Percentiles rank a stretch among this genome's conserved stretches.
Evolutionary conservation across 495 filamentous ascomycete species (phyloP).

Genomic region (Parmelia sp.): DNA sequence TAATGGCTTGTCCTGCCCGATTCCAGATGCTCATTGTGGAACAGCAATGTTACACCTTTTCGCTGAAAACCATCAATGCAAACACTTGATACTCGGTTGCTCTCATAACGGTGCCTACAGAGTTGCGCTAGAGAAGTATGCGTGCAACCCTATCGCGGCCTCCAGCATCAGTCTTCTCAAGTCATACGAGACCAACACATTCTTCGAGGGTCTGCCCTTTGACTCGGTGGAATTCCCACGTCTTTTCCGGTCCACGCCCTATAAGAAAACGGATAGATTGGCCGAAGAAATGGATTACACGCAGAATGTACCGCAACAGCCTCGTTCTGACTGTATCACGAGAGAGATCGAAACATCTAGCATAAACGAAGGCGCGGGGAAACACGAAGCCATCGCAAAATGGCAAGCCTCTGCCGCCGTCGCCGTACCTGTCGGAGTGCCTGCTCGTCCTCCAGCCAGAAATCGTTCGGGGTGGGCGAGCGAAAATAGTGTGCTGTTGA

Average conservation of each 20-base stretch:
- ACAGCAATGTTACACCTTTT: constrained; percentile 53
- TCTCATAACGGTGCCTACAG: constrained; percentile 59
- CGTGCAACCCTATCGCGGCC: constrained; percentile 26
- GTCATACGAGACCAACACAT: constrained; percentile 24
- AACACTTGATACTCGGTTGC: constrained; percentile 58
- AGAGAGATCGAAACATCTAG: background rate
- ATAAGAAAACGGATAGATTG: background rate
- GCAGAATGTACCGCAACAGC: background rate
- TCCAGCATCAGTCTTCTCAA: constrained; percentile 49
- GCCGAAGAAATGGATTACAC: background rate
- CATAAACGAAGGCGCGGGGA: background rate
- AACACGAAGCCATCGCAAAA: background rate
- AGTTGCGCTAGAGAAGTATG: constrained; percentile 48
- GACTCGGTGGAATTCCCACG: constrained; percentile 22
- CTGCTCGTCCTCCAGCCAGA: background rate
- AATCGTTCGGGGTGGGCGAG: constrained; percentile 20
- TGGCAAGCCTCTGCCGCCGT: background rate
- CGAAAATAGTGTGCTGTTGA: constrained; percentile 37
- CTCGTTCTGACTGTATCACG: background rate
- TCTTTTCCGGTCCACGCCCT: constrained; percentile 12
- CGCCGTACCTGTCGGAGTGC: background rate
- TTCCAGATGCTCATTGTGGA: constrained; percentile 4
- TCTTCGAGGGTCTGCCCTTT: constrained; percentile 24
- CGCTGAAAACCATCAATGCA: constrained; percentile 55
- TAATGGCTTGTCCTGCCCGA: background rate